These are phyloP conservation scores for Trichophyton simii DNA, from an alignment of 2,329 filamentous ascomycete genomes.

Conservation along the genomic window DNA sequence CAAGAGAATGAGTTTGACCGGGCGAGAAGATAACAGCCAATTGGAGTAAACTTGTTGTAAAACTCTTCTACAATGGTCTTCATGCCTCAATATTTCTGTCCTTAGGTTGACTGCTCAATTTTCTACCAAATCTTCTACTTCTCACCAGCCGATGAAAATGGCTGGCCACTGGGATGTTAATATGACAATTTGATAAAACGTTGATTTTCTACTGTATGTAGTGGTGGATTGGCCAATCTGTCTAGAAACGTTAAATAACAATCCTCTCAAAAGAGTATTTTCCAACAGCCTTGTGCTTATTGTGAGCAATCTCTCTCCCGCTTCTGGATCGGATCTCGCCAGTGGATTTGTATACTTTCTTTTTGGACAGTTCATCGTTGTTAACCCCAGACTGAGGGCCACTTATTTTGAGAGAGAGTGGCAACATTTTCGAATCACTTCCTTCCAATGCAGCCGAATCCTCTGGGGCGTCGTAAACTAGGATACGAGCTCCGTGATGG, in stretches of 20 bases:
- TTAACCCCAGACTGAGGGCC: slow-evolving; percentile 30
- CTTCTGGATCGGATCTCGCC: slow-evolving; percentile 60
- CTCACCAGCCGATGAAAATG: no score
- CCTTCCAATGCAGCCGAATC: background rate
- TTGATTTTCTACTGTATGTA: background rate
- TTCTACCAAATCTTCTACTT: no score
- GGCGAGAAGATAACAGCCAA: no score
- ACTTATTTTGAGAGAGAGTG: slow-evolving; percentile 58
- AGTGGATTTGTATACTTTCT: slow-evolving; percentile 46
- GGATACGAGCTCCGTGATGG: slow-evolving; percentile 27
- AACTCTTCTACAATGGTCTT: no score
- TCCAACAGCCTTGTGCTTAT: slow-evolving; percentile 67
- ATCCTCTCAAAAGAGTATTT: slow-evolving; percentile 76
- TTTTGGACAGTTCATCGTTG: slow-evolving; percentile 32
- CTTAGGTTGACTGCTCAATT: no score
- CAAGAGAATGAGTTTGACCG: no score
- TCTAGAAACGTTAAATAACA: slow-evolving; percentile 38
- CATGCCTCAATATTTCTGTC: no score
- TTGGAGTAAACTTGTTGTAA: no score
- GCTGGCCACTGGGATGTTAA: background rate
- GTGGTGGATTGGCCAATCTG: background rate
- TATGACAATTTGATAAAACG: background rate
- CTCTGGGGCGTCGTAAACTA: slow-evolving; percentile 14
- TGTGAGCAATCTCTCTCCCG: slow-evolving; percentile 59
- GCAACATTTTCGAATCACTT: slow-evolving; percentile 41